phyloP scores from a whole-genome alignment of 208 protist genomes.

The Sergeia podlipaevii region DNA sequence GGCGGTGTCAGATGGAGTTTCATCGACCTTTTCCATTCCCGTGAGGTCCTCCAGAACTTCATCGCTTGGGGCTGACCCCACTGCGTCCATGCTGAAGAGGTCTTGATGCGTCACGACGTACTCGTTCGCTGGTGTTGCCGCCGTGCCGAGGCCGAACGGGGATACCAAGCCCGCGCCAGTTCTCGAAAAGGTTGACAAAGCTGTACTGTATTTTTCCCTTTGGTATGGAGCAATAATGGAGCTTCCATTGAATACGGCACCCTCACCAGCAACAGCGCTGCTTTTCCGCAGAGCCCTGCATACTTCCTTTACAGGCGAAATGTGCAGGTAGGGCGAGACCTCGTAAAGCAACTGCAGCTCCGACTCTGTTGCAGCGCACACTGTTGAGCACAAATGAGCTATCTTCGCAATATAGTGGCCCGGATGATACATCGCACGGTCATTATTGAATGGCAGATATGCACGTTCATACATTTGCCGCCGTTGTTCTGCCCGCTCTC shows the following conservation, averaged over 20 bases:
- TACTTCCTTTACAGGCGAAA: conserved; percentile 55
- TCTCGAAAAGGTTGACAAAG: too few species aligned
- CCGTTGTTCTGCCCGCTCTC: conserved; percentile 36
- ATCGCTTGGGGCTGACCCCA: not conserved
- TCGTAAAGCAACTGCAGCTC: conserved; percentile 13
- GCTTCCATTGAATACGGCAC: too few species aligned
- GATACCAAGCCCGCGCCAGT: too few species aligned
- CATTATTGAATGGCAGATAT: conserved; percentile 39
- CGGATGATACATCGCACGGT: conserved; percentile 55
- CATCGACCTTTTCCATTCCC: conserved; percentile 67
- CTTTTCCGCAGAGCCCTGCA: conserved; percentile 28
- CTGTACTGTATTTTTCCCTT: too few species aligned
- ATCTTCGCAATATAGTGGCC: conserved; percentile 65
- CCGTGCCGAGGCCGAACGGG: too few species aligned
- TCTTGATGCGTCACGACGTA: too few species aligned
- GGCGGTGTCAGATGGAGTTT: conserved; percentile 11
- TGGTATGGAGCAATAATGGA: too few species aligned
- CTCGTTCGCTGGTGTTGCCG: too few species aligned
- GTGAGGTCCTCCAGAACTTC: conserved; percentile 34
- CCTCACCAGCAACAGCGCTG: conserved; percentile 2
- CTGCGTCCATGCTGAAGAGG: too few species aligned
- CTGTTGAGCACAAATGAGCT: conserved; percentile 45
- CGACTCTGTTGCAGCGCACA: conserved; percentile 11
- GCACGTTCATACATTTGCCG: conserved; percentile 29
- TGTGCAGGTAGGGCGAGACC: conserved; percentile 56